Base-by-base conservation (phyloP, 345 rosid genomes). In the Corymbia maculata region DNA sequence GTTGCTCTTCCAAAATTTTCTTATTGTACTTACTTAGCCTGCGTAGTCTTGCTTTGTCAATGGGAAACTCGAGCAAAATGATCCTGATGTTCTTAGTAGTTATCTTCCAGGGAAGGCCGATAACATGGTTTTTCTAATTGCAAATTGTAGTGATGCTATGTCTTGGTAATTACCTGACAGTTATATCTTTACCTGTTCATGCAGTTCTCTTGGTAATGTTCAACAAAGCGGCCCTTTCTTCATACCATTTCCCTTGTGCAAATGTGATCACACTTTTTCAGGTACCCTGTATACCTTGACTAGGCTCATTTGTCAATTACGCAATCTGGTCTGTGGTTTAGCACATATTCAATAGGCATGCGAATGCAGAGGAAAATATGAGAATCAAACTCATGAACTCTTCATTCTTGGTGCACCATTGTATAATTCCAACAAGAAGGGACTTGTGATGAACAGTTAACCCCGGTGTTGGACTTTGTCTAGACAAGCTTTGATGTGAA, bases 211-310 rank as follows among this genome's bases (percentile, higher is more conserved):
- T 98, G 88, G 92, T 98, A 61, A 90, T 98, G 91, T 97, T 98
- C 96, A 98, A 98, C 88, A 98, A 97, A 95, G 99, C 99, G 42
- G 99, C 99, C 88, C 98, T 98, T 86, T 98, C 99, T 87, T 95
- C 98, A 52, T 98, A 94, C 88, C 92, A 89, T 47, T 98, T 98
- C 92, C 99, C 99, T 0, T 94, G 93, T 88, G 99, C 96, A n/a
- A 97, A 97, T 92, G 95, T 94, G 53, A 94, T 98, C 91, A 98
- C 99, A 45, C 93, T 98, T 70, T 93, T 94, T 86, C 99, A 98
- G 99, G 99, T 97, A 88, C 85, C 24, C 13, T 75, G 84, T 10
- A 64, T 87, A 13, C 88, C 87, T 88, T 6, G 45, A 44, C 45
- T 61, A 84, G 55, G 79, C n/a, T 50, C 75, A 52, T 50, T 8